phyloP scores from a whole-genome alignment of 2,329 filamentous ascomycete species.

The Trichophyton benhamiae region DNA sequence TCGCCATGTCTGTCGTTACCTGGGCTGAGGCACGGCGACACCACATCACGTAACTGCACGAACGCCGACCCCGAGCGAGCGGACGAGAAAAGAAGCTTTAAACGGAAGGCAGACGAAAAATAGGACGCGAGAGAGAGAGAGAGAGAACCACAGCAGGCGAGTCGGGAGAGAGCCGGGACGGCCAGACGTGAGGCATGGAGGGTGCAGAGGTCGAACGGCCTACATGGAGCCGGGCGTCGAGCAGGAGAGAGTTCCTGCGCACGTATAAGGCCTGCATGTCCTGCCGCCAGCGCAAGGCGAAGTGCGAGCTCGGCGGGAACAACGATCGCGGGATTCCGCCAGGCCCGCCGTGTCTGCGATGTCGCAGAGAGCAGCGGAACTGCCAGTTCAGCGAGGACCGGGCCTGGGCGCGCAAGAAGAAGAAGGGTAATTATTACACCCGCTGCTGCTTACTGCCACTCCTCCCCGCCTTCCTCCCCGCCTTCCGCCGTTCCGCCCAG shows the following conservation, averaged over 20 bases:
- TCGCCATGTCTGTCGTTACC: background rate
- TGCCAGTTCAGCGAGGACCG: conserved; percentile 37
- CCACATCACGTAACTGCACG: background rate
- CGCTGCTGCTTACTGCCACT: background rate
- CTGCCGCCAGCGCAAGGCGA: conserved; percentile 42
- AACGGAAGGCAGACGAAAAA: background rate
- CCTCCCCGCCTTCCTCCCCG: background rate
- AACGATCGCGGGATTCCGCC: conserved; percentile 24
- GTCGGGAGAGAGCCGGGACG: background rate
- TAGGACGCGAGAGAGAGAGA: background rate
- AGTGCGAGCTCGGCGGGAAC: conserved; percentile 37
- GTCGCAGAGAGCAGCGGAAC: conserved; percentile 39
- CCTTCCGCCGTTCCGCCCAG: background rate
- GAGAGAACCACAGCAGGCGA: background rate
- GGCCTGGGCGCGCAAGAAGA: conserved; percentile 30
- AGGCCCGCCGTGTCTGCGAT: conserved; percentile 37
- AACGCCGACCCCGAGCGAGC: background rate
- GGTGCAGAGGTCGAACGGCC: conserved; percentile 8
- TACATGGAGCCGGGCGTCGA: conserved; percentile 13
- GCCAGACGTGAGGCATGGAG: background rate
- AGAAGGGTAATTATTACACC: conserved; percentile 10
- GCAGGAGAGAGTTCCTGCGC: conserved; percentile 34
- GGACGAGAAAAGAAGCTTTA: background rate
- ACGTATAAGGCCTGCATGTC: conserved; percentile 45
- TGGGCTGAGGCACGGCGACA: background rate